Percentiles rank a stretch among this genome's conserved stretches.
phyloP scores from a whole-genome alignment of 2,329 filamentous ascomycete genomes.

The Nemania sp. region DNA sequence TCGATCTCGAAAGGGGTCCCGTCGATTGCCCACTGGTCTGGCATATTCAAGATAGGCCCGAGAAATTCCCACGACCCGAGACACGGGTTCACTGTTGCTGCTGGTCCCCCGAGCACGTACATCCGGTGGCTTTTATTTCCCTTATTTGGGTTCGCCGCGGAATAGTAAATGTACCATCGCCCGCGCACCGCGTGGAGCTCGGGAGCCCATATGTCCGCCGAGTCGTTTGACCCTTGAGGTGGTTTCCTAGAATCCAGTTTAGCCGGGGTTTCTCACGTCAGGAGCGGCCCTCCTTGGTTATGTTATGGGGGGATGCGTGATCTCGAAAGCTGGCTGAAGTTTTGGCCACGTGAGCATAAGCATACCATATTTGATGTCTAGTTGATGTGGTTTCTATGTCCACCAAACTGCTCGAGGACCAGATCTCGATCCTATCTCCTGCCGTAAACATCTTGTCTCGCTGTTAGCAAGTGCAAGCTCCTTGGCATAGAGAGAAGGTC shows the following conservation, averaged over 20 bases:
- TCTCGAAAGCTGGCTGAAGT: too few species aligned
- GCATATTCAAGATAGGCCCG: conserved; percentile 36
- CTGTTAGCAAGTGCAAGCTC: conserved; percentile 10
- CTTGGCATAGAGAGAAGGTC: neutral
- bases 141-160: conserved; percentile 34
- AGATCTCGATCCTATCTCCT: conserved; percentile 40
- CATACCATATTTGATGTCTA: conserved; percentile 40
- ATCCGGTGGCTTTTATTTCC: conserved; percentile 41
- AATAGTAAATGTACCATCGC: conserved; percentile 42
- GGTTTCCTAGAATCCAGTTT: conserved; percentile 33
- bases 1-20: conserved; percentile 39
- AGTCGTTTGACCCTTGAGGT: conserved; percentile 36
- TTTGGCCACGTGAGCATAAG: too few species aligned
- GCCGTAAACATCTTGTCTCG: conserved; percentile 38
- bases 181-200: conserved; percentile 38
- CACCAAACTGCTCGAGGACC: conserved; percentile 35
- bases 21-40: conserved; percentile 41
- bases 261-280: neutral
- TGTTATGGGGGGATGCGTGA: neutral
- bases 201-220: conserved; percentile 40
- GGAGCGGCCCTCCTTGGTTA: neutral
- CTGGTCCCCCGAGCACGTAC: conserved; percentile 39
- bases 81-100: conserved; percentile 34
- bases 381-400: conserved; percentile 34
- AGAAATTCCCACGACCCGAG: conserved; percentile 39